Evolutionary conservation across 1,139 yeast genomes (phyloP).

Genomic region (Pichia sp.): DNA sequence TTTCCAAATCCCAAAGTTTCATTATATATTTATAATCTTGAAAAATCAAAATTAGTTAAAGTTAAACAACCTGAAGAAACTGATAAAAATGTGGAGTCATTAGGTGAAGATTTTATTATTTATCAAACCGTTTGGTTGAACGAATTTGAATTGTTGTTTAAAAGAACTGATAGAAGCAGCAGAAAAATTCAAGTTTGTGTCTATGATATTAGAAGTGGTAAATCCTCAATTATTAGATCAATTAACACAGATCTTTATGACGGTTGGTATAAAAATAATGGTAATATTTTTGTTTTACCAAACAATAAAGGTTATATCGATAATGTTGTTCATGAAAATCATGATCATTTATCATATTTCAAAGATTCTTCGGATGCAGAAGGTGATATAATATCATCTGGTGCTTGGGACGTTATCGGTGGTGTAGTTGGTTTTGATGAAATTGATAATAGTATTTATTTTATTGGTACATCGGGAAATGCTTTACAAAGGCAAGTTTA

Average conservation of each 20-base stretch:
- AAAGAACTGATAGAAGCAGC: slow-evolving; percentile 69
- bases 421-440: slow-evolving; percentile 52
- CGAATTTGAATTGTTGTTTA: slow-evolving; percentile 46
- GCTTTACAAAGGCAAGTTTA: slow-evolving; percentile 54
- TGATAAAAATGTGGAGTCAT: slow-evolving; percentile 6
- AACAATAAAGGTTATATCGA: slow-evolving; percentile 63
- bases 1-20: slow-evolving; percentile 57
- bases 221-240: slow-evolving; percentile 37
- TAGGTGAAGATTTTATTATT: slow-evolving; percentile 49
- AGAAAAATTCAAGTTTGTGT: slow-evolving; percentile 51
- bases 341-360: slow-evolving; percentile 65
- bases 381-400: slow-evolving; percentile 46
- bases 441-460: slow-evolving; percentile 50
- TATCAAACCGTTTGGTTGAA: slow-evolving; percentile 75
- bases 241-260: slow-evolving; percentile 41
- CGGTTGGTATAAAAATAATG: slow-evolving; percentile 51
- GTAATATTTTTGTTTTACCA: slow-evolving; percentile 31
- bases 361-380: slow-evolving; percentile 32
- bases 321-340: slow-evolving; percentile 56
- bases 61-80: slow-evolving; percentile 26
- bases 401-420: slow-evolving; percentile 65
- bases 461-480: slow-evolving; percentile 51
- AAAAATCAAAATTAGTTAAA: slow-evolving; percentile 9
- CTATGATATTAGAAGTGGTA: slow-evolving; percentile 30
- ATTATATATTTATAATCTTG: slow-evolving; percentile 41